Evolutionary conservation across 2,329 filamentous ascomycete species (phyloP).

Genomic region (Camillea tinctor): DNA sequence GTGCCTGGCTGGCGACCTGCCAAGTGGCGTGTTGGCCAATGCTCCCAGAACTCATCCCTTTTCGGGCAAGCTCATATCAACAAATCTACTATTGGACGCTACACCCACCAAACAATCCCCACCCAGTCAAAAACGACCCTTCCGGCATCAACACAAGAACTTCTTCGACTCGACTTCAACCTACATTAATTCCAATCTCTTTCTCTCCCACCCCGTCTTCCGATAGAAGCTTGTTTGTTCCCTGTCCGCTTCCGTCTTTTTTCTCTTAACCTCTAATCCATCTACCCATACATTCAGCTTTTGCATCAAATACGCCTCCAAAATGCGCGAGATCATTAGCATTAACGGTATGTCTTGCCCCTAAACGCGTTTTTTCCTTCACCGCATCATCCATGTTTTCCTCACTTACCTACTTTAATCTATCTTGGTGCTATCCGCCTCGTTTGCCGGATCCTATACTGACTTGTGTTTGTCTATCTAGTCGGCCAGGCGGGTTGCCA

Average conservation of each 20-base stretch:
- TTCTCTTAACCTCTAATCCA: conserved; percentile 14
- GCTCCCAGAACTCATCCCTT: conserved; percentile 9
- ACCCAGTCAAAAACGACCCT: conserved; percentile 23
- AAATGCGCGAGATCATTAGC: conserved; percentile 99
- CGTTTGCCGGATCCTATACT: conserved; percentile 39
- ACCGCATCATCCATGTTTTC: conserved; percentile 41
- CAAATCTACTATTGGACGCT: conserved; percentile 23
- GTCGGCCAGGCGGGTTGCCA: conserved; percentile 99
- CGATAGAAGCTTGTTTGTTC: conserved; percentile 9
- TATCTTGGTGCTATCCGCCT: conserved; percentile 14
- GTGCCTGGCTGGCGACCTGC: not conserved
- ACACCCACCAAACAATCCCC: conserved; percentile 27
- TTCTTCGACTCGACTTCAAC: conserved; percentile 20
- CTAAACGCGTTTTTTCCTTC: conserved; percentile 39
- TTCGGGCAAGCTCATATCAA: conserved; percentile 20
- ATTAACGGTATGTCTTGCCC: conserved; percentile 78
- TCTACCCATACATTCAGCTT: conserved; percentile 29
- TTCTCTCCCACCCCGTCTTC: not conserved
- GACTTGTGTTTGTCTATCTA: conserved; percentile 56
- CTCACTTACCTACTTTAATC: conserved; percentile 14
- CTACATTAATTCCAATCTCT: conserved; percentile 14
- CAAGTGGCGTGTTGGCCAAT: conserved; percentile 3
- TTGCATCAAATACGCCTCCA: conserved; percentile 45
- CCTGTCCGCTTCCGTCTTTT: conserved; percentile 25
- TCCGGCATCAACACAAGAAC: conserved; percentile 22